A percentile compares a stretch with the other conserved stretches of the same genome.
phyloP scores from a whole-genome alignment of 345 rosid species.

The Eucalyptus decipiens region DNA sequence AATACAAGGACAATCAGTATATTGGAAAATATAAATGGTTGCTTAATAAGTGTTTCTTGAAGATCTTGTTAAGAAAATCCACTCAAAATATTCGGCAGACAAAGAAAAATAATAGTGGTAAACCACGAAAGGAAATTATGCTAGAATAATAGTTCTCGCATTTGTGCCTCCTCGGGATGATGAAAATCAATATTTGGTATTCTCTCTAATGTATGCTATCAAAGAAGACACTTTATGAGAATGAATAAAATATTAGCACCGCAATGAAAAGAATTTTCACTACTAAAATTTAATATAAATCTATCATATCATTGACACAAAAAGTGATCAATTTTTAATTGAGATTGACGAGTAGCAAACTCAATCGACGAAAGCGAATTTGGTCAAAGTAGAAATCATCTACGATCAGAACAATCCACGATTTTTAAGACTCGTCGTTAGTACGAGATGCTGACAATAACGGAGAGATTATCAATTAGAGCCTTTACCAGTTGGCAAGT shows the following conservation, averaged over 20 bases:
- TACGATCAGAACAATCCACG: neutral
- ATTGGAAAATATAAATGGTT: neutral
- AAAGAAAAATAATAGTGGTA: neutral
- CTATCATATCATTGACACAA: neutral
- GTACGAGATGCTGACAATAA: neutral
- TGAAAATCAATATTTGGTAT: neutral
- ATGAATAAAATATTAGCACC: neutral
- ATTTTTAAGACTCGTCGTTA: neutral
- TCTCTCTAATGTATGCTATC: neutral
- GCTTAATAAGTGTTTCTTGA: neutral
- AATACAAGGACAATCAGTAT: neutral
- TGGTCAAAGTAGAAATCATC: neutral
- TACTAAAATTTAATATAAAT: no score
- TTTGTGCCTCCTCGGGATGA: neutral
- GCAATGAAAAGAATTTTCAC: neutral
- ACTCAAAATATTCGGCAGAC: neutral
- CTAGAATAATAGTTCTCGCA: neutral
- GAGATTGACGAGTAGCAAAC: neutral
- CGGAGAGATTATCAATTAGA: neutral
- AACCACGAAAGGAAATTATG: no score
- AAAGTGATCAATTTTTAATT: neutral
- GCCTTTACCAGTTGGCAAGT: neutral
- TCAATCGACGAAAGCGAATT: neutral
- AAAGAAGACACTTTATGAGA: neutral
- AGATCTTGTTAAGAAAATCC: neutral